Conservation (phyloP, 2,329 filamentous ascomycete genomes). For the Colletotrichum sp. region DNA sequence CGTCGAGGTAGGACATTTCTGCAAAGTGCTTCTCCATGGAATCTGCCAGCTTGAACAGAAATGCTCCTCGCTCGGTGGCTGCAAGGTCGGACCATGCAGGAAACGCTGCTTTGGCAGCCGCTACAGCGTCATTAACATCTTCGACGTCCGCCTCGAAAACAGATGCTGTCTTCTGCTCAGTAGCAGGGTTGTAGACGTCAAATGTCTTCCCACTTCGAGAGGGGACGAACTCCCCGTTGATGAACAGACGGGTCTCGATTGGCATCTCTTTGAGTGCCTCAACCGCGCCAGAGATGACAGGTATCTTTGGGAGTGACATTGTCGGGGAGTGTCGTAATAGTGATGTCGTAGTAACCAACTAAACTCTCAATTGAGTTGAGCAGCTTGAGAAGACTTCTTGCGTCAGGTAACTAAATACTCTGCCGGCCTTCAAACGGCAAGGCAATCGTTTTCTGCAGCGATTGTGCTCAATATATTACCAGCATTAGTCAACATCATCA, state of each 20-base stretch:
- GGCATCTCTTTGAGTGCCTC: neutral
- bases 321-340: neutral
- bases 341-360: neutral
- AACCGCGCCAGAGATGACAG: neutral
- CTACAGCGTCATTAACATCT: slow-evolving; percentile 63
- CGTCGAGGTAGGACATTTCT: neutral
- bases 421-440: neutral
- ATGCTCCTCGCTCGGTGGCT: slow-evolving; percentile 53
- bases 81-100: neutral
- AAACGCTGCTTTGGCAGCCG: slow-evolving; percentile 51
- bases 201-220: neutral
- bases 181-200: slow-evolving; percentile 24
- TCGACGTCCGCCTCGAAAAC: slow-evolving; percentile 43
- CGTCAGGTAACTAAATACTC: neutral
- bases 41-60: slow-evolving; percentile 69
- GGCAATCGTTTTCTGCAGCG: neutral
- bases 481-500: neutral
- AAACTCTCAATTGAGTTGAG: neutral
- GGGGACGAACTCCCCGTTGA: neutral
- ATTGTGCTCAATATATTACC: neutral
- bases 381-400: neutral
- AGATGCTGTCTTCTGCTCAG: slow-evolving; percentile 5
- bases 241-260: neutral
- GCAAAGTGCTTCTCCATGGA: slow-evolving; percentile 55
- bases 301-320: neutral